These are phyloP conservation scores for Clarireedia homoeocarpa DNA, from an alignment of 2,329 filamentous ascomycete species.

Conservation along the genomic window DNA sequence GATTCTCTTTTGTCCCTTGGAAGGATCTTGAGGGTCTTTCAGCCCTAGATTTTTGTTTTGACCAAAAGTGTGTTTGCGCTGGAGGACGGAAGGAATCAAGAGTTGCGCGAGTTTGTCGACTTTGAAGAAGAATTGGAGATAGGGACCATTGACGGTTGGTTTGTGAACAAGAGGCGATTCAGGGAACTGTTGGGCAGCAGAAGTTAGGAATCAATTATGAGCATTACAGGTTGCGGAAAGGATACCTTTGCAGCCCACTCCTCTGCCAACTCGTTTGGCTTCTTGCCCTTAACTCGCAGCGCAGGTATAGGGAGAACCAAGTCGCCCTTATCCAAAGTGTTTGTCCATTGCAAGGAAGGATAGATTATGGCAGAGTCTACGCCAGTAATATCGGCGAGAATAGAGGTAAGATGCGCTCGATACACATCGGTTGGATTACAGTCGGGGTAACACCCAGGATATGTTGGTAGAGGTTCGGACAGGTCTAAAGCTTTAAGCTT, in stretches of 20 bases:
- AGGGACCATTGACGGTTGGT: constrained; percentile 58
- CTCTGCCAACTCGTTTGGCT: constrained; percentile 52
- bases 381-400: constrained; percentile 60
- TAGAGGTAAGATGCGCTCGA: constrained; percentile 64
- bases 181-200: constrained; percentile 48
- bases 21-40: constrained; percentile 52
- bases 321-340: constrained; percentile 75
- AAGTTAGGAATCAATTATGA: constrained; percentile 8
- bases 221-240: not conserved
- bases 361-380: constrained; percentile 66
- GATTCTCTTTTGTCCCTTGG: constrained; percentile 39
- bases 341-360: constrained; percentile 69
- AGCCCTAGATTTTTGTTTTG: constrained; percentile 53
- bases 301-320: constrained; percentile 70
- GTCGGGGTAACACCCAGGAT: constrained; percentile 54
- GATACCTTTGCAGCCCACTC: constrained; percentile 55
- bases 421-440: constrained; percentile 74
- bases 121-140: constrained; percentile 76
- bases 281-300: constrained; percentile 67
- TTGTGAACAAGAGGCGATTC: constrained; percentile 64
- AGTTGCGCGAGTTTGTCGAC: constrained; percentile 55
- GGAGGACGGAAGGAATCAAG: constrained; percentile 62
- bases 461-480: constrained; percentile 28
- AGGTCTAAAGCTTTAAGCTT: constrained; percentile 26
- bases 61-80: constrained; percentile 54